phyloP scores from a whole-genome alignment of 306 rosid species.

The Dalbergia cultrata region DNA sequence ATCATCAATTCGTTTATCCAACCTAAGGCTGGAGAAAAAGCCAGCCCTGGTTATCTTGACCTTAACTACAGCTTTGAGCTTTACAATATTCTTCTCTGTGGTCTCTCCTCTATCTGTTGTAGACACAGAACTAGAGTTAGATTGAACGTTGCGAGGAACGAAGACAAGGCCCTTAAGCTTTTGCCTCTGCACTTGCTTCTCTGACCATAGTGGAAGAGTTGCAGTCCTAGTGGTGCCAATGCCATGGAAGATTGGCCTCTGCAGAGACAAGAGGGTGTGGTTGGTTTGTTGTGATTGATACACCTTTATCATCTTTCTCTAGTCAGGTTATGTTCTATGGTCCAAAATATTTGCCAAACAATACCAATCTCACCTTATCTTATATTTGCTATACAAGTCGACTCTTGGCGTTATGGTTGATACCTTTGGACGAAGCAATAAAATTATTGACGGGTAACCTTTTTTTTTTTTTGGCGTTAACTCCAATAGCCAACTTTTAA shows the following conservation, averaged over 20 bases:
- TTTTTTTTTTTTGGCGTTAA: too few relatives aligned
- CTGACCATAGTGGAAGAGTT: conserved; percentile 37
- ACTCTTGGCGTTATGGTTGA: too few relatives aligned
- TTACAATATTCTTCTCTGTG: neutral
- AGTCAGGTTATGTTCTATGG: conserved; percentile 21
- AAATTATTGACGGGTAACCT: too few relatives aligned
- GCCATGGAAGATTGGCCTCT: neutral
- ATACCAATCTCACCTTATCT: neutral
- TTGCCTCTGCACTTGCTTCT: conserved; percentile 13
- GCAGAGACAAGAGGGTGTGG: conserved; percentile 35
- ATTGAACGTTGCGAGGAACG: conserved; percentile 23
- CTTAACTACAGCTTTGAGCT: conserved; percentile 46
- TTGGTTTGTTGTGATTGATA: conserved; percentile 28
- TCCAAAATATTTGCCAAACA: neutral
- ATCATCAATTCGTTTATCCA: conserved; percentile 61
- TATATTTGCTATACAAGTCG: neutral
- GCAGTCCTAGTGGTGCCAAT: neutral
- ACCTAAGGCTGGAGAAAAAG: conserved; percentile 58
- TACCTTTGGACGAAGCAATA: too few relatives aligned
- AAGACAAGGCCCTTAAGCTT: conserved; percentile 4
- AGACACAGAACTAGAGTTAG: neutral
- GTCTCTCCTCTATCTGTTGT: neutral
- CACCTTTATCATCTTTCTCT: conserved; percentile 45
- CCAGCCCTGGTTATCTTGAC: conserved; percentile 50
- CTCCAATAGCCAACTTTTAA: too few relatives aligned